These are phyloP conservation scores for Phytopythium oedochilum DNA, from an alignment of 352 stramenopile species.

Conservation along the genomic window DNA sequence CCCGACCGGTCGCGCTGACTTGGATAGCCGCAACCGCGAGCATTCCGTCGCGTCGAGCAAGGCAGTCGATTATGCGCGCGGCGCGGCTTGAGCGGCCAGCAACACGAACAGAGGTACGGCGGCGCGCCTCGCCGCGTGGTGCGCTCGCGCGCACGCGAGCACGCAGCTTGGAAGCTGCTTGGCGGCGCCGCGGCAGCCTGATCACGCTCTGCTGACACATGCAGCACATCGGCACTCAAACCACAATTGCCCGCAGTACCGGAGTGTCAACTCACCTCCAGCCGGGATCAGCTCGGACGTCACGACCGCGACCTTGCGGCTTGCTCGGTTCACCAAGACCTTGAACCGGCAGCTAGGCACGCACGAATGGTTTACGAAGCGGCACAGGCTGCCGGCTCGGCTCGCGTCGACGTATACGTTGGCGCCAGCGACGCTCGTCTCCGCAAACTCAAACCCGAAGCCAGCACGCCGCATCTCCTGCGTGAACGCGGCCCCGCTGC, in stretches of 20 bases:
- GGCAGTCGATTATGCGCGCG: no score
- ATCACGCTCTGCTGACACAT: no score
- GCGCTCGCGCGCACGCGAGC: no score
- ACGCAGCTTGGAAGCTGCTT: no score
- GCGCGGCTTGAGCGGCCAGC: no score
- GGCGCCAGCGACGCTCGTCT: not conserved
- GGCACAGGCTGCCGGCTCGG: not conserved
- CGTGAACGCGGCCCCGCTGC: not conserved
- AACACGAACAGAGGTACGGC: no score
- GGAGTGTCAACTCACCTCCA: not conserved
- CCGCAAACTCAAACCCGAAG: not conserved
- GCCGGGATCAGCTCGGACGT: not conserved
- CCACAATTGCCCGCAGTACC: not conserved
- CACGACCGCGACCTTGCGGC: not conserved
- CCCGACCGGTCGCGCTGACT: no score
- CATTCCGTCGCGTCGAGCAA: no score
- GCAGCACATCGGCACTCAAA: not conserved
- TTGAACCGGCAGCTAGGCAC: not conserved
- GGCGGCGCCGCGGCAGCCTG: no score
- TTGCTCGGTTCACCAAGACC: not conserved
- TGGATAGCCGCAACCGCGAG: no score
- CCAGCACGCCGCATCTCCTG: not conserved
- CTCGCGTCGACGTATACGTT: not conserved
- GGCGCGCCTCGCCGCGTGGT: no score
- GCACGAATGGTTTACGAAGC: no score